phyloP scores from a whole-genome alignment of 495 filamentous ascomycete genomes.

The Tuber magnatum region DNA sequence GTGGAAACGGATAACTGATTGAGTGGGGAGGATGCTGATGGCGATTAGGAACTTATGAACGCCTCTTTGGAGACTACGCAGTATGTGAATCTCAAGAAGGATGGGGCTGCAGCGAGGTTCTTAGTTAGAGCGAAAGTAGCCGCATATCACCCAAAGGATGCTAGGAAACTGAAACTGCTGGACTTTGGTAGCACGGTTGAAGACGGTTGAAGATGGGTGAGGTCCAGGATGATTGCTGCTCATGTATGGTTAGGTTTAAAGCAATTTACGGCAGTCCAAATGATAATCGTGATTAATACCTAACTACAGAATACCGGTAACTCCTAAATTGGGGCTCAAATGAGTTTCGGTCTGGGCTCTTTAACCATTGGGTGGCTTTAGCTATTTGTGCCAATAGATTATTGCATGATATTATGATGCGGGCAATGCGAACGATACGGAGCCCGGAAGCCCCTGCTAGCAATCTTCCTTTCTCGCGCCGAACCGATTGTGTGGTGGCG shows the following conservation, averaged over 20 bases:
- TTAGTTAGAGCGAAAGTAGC: constrained; percentile 77
- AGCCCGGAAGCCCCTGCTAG: not conserved
- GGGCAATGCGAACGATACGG: not conserved
- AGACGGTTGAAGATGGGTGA: constrained; percentile 55
- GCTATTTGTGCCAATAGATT: not conserved
- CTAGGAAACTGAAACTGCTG: constrained; percentile 63
- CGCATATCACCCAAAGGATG: constrained; percentile 78
- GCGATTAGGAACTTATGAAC: constrained; percentile 31
- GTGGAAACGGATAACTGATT: constrained; percentile 44
- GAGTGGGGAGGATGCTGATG: not conserved
- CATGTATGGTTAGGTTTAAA: not conserved
- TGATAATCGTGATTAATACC: not conserved
- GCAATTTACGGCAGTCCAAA: not conserved
- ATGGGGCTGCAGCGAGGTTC: constrained; percentile 76
- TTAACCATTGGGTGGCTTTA: not conserved
- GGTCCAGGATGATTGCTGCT: not conserved
- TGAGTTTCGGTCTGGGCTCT: not conserved
- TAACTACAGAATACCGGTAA: not conserved
- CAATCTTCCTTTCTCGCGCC: not conserved
- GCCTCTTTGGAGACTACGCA: constrained; percentile 46
- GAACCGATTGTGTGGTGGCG: not conserved
- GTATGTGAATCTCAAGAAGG: constrained; percentile 63
- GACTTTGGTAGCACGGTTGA: constrained; percentile 77
- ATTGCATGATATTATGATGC: too few species aligned
- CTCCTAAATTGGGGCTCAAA: not conserved